These are phyloP conservation scores for Lepiota venenata DNA, from an alignment of 768 basidiomycete species.

Conservation along the genomic window DNA sequence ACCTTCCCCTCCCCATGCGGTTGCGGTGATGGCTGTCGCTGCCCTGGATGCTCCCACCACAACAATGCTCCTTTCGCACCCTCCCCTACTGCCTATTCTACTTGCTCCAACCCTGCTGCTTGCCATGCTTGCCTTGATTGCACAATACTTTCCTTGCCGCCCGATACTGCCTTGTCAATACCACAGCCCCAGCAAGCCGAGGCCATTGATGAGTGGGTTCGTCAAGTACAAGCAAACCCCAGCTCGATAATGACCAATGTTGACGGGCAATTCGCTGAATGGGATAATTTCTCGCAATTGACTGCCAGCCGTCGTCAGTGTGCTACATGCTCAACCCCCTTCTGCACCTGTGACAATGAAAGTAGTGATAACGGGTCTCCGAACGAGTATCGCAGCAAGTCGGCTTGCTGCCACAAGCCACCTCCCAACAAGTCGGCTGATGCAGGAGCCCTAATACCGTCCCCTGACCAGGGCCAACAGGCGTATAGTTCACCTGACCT, in stretches of 20 bases:
- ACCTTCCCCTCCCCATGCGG: slow-evolving; percentile 50
- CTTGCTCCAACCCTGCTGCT: slow-evolving; percentile 33
- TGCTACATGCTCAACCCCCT: slow-evolving; percentile 10
- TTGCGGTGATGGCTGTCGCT: slow-evolving; percentile 62
- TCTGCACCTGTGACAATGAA: slow-evolving; percentile 5
- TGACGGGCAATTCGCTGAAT: not conserved
- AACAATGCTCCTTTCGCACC: slow-evolving; percentile 30
- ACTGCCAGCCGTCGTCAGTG: not conserved
- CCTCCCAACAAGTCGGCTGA: not conserved
- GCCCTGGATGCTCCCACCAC: slow-evolving; percentile 63
- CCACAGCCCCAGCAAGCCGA: slow-evolving; percentile 39
- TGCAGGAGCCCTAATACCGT: not conserved
- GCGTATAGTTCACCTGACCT: slow-evolving; percentile 3
- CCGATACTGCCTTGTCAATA: slow-evolving; percentile 38
- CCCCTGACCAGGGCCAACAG: not conserved
- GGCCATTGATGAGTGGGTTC: slow-evolving; percentile 63
- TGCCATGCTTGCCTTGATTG: slow-evolving; percentile 58
- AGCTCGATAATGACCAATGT: slow-evolving; percentile 3
- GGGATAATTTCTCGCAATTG: not conserved
- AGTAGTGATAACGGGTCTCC: not conserved
- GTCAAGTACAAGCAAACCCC: slow-evolving; percentile 41
- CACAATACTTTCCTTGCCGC: slow-evolving; percentile 48
- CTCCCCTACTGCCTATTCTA: slow-evolving; percentile 31
- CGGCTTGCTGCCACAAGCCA: slow-evolving; percentile 7
- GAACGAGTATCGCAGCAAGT: not conserved